Percentiles rank a stretch among this genome's conserved stretches.
Evolutionary conservation across 2,329 filamentous ascomycete genomes (phyloP).

Genomic region (Colletotrichum sp.): DNA sequence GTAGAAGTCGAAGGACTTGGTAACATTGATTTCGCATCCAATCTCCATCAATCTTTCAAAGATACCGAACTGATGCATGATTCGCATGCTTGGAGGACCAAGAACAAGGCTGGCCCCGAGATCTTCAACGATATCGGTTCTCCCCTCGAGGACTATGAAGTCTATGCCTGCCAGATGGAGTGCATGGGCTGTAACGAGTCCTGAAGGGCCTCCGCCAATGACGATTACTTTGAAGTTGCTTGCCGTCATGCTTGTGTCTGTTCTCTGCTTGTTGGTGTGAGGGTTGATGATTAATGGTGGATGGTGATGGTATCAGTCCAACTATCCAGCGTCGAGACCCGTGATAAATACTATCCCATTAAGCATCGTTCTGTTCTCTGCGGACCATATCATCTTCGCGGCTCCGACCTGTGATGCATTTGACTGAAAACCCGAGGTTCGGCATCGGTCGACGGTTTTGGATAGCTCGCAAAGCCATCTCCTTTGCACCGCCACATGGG

Average conservation of each 20-base stretch:
- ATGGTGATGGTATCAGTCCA: neutral
- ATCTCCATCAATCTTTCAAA: neutral
- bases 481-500: neutral
- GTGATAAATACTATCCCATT: neutral
- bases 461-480: neutral
- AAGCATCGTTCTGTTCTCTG: accelerated
- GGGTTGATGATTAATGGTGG: neutral
- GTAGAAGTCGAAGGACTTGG: neutral
- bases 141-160: constrained; percentile 35
- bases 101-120: constrained; percentile 32
- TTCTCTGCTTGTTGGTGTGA: neutral
- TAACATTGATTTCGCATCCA: neutral
- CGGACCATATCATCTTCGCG: neutral
- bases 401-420: neutral
- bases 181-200: constrained; percentile 31
- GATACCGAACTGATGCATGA: constrained; percentile 35
- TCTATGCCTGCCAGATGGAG: constrained; percentile 35
- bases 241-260: constrained; percentile 27
- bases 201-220: constrained; percentile 33
- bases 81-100: constrained; percentile 26
- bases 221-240: constrained; percentile 30
- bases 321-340: neutral
- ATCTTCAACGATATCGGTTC: constrained; percentile 26
- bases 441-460: neutral
- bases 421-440: neutral